Evolutionary conservation across 495 filamentous ascomycete genomes (phyloP).

Genomic region (Baudoinia panamericana): DNA sequence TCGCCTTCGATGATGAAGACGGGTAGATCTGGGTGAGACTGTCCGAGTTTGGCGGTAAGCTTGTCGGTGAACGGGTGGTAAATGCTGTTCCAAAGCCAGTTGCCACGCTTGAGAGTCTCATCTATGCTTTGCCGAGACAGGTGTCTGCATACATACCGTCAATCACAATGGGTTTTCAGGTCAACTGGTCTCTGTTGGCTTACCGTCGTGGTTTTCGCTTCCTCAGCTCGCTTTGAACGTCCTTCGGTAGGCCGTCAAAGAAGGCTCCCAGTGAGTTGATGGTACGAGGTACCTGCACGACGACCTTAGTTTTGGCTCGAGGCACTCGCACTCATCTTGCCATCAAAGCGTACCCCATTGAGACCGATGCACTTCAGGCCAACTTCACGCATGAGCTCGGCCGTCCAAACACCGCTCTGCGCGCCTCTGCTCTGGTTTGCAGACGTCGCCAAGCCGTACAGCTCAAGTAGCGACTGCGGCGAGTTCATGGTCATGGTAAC

Average conservation of each 20-base stretch:
- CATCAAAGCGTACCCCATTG: slow-evolving; percentile 41
- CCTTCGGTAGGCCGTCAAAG: slow-evolving; percentile 38
- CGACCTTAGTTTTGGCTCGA: neutral
- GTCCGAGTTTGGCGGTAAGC: slow-evolving; percentile 49
- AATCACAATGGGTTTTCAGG: too few species aligned
- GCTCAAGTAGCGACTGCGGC: slow-evolving; percentile 45
- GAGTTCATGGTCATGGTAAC: slow-evolving; percentile 68
- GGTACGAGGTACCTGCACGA: slow-evolving; percentile 50
- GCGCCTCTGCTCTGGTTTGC: slow-evolving; percentile 14
- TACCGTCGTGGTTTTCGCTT: slow-evolving; percentile 10
- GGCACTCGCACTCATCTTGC: neutral
- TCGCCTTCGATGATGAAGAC: slow-evolving; percentile 60
- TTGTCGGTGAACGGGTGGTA: slow-evolving; percentile 60
- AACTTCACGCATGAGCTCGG: slow-evolving; percentile 66
- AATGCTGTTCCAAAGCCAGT: slow-evolving; percentile 54
- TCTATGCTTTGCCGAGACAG: slow-evolving; percentile 37
- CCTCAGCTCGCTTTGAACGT: slow-evolving; percentile 25
- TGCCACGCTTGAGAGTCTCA: slow-evolving; percentile 41
- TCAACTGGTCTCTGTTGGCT: too few species aligned
- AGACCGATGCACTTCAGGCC: slow-evolving; percentile 74
- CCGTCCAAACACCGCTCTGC: slow-evolving; percentile 38
- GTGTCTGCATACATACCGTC: slow-evolving; percentile 31
- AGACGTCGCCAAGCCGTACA: slow-evolving; percentile 41
- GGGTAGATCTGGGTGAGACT: slow-evolving; percentile 62
- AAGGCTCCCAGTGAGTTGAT: slow-evolving; percentile 68